Evolutionary conservation across 352 stramenopile species (phyloP).

Genomic region (Globisporangium lucens): DNA sequence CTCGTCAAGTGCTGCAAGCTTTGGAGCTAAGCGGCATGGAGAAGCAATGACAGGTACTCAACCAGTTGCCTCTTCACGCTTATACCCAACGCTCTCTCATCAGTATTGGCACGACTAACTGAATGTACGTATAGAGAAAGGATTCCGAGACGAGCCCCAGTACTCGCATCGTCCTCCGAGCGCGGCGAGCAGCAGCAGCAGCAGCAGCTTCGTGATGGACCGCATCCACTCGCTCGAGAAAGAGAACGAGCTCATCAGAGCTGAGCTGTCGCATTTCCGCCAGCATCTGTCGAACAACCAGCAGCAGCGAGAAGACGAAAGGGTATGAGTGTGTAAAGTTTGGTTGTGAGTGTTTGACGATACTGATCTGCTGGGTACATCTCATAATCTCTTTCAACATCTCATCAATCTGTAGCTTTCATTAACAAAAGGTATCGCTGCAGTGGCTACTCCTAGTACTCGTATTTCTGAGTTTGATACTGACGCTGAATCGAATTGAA

Average conservation of each 20-base stretch:
- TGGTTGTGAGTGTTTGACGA: too few relatives aligned
- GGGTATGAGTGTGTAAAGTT: slow-evolving; percentile 26
- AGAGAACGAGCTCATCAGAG: slow-evolving; percentile 54
- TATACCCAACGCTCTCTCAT: background rate
- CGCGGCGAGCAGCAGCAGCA: background rate
- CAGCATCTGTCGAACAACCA: slow-evolving; percentile 55
- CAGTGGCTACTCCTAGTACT: too few relatives aligned
- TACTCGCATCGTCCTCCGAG: slow-evolving; percentile 2
- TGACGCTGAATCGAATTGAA: background rate
- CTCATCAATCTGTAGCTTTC: slow-evolving; percentile 12
- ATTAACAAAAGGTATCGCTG: slow-evolving; percentile 21
- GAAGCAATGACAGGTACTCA: background rate
- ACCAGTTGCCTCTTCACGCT: background rate
- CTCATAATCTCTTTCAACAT: background rate
- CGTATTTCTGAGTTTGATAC: background rate
- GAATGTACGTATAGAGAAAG: slow-evolving; percentile 8
- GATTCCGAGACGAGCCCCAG: slow-evolving; percentile 11
- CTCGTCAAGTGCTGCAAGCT: background rate
- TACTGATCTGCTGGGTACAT: background rate
- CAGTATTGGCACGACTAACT: too few relatives aligned
- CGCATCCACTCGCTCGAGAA: slow-evolving; percentile 47
- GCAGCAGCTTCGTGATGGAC: slow-evolving; percentile 23
- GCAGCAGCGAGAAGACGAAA: slow-evolving; percentile 52
- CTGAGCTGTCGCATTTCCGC: slow-evolving; percentile 53
- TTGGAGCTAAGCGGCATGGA: background rate